A percentile compares a stretch with the other conserved stretches of the same genome.
These are phyloP conservation scores for Esteya vermicola DNA, from an alignment of 2,329 filamentous ascomycete species.

Conservation along the genomic window DNA sequence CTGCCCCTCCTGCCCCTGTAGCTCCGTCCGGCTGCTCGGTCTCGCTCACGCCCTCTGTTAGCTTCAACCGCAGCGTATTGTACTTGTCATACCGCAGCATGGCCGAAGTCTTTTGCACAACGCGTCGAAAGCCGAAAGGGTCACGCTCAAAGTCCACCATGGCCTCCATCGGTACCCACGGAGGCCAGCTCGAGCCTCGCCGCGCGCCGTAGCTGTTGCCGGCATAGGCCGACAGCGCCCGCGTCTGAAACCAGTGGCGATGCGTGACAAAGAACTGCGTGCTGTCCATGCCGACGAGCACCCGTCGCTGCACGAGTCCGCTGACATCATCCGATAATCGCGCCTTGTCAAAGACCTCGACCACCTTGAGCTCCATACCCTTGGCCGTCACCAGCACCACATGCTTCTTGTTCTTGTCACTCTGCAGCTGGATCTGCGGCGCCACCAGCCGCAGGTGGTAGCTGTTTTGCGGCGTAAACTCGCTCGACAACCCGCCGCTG, in stretches of 20 bases:
- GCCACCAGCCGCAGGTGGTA: slow-evolving; percentile 93
- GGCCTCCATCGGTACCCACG: slow-evolving; percentile 95
- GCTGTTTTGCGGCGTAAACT: slow-evolving; percentile 82
- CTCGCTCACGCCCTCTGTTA: slow-evolving; percentile 80
- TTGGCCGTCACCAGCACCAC: slow-evolving; percentile 96
- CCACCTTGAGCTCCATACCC: slow-evolving; percentile 93
- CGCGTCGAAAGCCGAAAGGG: slow-evolving; percentile 93
- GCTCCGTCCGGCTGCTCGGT: slow-evolving; percentile 18
- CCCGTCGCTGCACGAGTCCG: slow-evolving; percentile 86
- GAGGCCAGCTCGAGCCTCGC: slow-evolving; percentile 79
- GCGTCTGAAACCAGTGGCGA: slow-evolving; percentile 74
- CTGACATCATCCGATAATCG: slow-evolving; percentile 85
- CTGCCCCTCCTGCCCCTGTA: slow-evolving; percentile 18
- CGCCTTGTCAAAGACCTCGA: slow-evolving; percentile 96
- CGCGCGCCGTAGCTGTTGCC: slow-evolving; percentile 85
- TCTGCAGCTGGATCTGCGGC: slow-evolving; percentile 94
- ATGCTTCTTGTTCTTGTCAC: slow-evolving; percentile 93
- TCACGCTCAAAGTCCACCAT: slow-evolving; percentile 94
- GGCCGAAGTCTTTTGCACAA: slow-evolving; percentile 93
- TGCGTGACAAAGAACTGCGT: slow-evolving; percentile 97
- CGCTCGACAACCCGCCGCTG: slow-evolving; percentile 64
- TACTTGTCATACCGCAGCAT: slow-evolving; percentile 94
- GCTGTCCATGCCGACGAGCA: slow-evolving; percentile 91
- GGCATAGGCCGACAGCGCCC: slow-evolving; percentile 82
- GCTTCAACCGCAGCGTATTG: slow-evolving; percentile 92